Evolutionary conservation across 2,329 filamentous ascomycete species (phyloP), one percentile per base, ranked within the genome.

Genomic region (Amesomyces nigricolor): DNA sequence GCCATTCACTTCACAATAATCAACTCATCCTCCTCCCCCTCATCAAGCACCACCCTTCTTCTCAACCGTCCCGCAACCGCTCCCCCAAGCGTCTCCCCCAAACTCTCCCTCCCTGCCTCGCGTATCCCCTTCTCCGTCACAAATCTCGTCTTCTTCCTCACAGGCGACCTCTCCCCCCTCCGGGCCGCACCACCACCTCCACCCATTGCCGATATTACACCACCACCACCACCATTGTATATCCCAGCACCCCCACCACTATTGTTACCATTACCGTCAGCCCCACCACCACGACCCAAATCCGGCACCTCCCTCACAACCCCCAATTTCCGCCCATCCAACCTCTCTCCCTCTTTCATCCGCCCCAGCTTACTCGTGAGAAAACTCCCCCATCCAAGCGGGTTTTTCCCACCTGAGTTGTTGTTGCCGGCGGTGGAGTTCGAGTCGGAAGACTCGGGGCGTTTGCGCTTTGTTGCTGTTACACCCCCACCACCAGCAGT

Each of bases 141-240:
- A 66, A 91, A 91, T n/a, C 87, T 77, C 50, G 87, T 91, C 76
- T 89, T 89, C 72, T 89, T 86, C 62, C 80, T 76, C 32, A 82
- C 77, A 0, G 81, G 81, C 65, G 66, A 77, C 61, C 58, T 67
- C 49, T 70, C 64, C 5, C 69, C 57, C 66, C 51, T 52, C 43
- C 51, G 14, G 9, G 52, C 38, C 47, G 64, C 65, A 43, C 59
- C 67, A 61, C 66, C 65, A 17, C 62, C 66, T 61, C 16, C 47
- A 26, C n/a, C 29, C n/a, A 37, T 50, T 32, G 56, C 56, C 35
- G 51, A 43, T 16, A 48, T 45, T 17, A 42, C 45, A 11, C 37
- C 54, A 14, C 22, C 54, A 9, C 50, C 45, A 19, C 47, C 48
- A 14, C 39, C 32, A 4, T 26, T 52, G 5, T 51, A 42, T 16